Base-by-base conservation (phyloP, 2,329 filamentous ascomycete genomes). In the Talaromyces sp. region DNA sequence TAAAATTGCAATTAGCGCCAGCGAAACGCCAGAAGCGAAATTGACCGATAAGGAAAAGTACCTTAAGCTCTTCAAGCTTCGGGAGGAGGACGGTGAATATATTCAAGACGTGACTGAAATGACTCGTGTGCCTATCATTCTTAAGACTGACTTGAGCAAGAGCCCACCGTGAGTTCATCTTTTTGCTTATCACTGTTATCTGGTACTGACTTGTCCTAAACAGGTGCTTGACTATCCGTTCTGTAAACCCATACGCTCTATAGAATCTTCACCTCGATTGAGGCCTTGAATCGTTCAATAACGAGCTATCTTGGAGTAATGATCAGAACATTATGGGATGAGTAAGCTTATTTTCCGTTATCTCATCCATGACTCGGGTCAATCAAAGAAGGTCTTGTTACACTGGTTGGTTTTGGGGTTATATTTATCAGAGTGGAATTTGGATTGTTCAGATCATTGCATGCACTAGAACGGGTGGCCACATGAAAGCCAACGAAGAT, bases 41-140 rank as follows among this genome's bases (percentile, higher is more conserved):
- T 77, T 94, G 72, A 89, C 83, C 64, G 91, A 94, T 79, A 97
- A 96, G 82, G 91, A 97, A 80, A 97, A 96, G 79, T 99, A 97
- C 75, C 77, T 96, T 63, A 90, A 87, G 72, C 80, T 94, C 63
- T 97, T 97, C 80, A 86, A 87, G 66, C 81, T 99, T 65, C 84
- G 94, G 54, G 93, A 99, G 74, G 89, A 96, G 76, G 88, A 89
- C 66, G 93, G 93, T 64, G 89, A 97, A 67, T 95, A 95, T 79
- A 97, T 99, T 69, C 94, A 99, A 77, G 94, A 99, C 74, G 91
- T 99, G 64, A 92, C 87, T 59, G 94, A 99, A 81, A 97, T 99
- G 92, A 93, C 91, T 43, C 84, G 93, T 66, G 89, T 99, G 61
- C 94, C 94, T n/a, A 89, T 99, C 65, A 96, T 99, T 73, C 79